Percentiles rank a stretch among this genome's conserved stretches.
Evolutionary conservation across 352 stramenopile genomes (phyloP).

Genomic region (Globisporangium paddicum): DNA sequence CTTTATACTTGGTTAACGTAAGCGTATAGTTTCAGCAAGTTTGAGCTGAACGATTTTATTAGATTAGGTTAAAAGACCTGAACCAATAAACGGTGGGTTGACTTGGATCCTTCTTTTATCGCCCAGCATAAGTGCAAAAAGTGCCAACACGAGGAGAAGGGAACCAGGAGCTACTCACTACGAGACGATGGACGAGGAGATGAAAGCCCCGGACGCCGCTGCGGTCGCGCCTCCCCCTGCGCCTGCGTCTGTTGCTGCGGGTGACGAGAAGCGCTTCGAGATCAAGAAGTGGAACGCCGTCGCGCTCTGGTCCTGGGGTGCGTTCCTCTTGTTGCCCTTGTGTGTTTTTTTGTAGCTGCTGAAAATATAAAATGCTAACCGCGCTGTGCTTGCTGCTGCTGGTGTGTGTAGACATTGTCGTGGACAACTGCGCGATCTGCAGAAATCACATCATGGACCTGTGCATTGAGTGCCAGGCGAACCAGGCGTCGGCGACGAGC

Average conservation of each 20-base stretch:
- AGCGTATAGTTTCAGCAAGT: too few relatives aligned
- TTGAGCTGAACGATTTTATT: too few relatives aligned
- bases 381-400: conserved; percentile 9
- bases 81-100: conserved; percentile 3
- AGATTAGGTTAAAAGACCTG: too few relatives aligned
- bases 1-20: too few relatives aligned
- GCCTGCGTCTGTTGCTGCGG: conserved; percentile 2
- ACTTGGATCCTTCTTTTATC: conserved; percentile 5
- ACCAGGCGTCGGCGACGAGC: conserved; percentile 84
- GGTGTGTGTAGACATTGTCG: conserved; percentile 69
- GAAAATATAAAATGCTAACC: conserved; percentile 1
- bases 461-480: conserved; percentile 98
- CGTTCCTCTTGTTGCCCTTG: too few relatives aligned
- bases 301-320: conserved; percentile 98
- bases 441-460: conserved; percentile 99
- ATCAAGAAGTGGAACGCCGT: conserved; percentile 99
- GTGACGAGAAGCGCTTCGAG: conserved; percentile 93
- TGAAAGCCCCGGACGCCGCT: conserved; percentile 40
- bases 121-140: neutral
- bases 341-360: too few relatives aligned
- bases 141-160: neutral
- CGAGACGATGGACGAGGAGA: conserved; percentile 62
- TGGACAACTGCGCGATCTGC: conserved; percentile 97
- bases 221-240: conserved; percentile 11
- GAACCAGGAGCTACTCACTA: conserved; percentile 7